Percentiles rank a stretch among this genome's conserved stretches.
These are phyloP conservation scores for Hyaloscypha variabilis DNA, from an alignment of 495 filamentous ascomycete species.

Conservation along the genomic window DNA sequence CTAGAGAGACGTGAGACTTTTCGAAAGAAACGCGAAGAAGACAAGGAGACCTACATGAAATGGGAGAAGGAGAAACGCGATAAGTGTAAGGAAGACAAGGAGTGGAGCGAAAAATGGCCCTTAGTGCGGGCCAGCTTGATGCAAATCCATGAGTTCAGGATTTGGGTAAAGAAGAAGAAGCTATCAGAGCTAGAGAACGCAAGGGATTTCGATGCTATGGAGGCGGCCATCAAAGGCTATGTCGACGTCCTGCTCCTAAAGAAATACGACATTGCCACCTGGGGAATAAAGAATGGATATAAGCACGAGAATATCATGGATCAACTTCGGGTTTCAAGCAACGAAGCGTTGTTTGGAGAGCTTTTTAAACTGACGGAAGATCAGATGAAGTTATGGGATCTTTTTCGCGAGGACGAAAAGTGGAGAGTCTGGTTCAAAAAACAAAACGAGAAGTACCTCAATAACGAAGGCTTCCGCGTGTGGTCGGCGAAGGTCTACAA, in stretches of 20 bases:
- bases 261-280: conserved; percentile 9
- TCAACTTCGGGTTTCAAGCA: conserved; percentile 1
- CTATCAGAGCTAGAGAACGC: neutral
- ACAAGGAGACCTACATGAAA: neutral
- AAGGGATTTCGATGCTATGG: neutral
- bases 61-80: neutral
- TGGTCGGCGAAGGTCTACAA: neutral
- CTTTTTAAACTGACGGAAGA: conserved; percentile 4
- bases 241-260: neutral
- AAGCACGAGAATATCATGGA: neutral
- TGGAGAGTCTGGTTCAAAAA: neutral
- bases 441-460: neutral
- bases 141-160: conserved; percentile 2
- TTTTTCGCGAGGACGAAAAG: neutral
- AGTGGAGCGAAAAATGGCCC: neutral
- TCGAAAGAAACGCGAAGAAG: conserved; percentile 2
- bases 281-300: neutral
- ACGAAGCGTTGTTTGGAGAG: neutral
- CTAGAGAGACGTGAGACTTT: neutral
- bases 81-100: neutral
- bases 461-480: neutral
- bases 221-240: neutral
- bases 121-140: conserved; percentile 1
- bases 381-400: conserved; percentile 8
- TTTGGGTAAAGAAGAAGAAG: conserved; percentile 9